Evolutionary conservation across 1,284 basidiomycete species (phyloP).

Genomic region (Fomitopsis palustris): DNA sequence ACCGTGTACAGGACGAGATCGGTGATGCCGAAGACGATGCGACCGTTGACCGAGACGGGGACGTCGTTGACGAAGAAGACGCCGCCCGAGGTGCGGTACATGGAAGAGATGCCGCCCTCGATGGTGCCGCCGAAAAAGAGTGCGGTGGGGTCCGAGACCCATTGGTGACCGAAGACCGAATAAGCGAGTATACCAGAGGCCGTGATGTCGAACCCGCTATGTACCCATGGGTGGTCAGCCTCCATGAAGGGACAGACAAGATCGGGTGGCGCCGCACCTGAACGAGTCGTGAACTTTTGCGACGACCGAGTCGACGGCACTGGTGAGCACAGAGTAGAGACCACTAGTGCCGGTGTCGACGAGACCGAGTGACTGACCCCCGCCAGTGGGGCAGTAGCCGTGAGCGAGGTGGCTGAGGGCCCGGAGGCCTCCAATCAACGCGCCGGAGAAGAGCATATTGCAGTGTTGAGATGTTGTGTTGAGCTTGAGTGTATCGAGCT

Average conservation of each 20-base stretch:
- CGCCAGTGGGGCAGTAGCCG: neutral
- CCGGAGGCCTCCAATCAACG: neutral
- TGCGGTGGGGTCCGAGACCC: neutral
- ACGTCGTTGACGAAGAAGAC: neutral
- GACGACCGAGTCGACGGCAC: neutral
- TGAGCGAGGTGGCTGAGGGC: neutral
- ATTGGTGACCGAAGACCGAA: neutral
- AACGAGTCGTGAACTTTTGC: neutral
- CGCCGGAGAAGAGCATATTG: neutral
- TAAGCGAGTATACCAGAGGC: neutral
- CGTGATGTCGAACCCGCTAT: neutral
- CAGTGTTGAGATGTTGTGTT: neutral
- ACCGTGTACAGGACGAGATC: neutral
- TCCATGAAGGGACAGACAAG: neutral
- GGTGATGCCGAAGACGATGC: neutral
- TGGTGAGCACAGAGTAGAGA: neutral
- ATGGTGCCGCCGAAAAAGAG: neutral
- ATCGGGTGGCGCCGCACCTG: neutral
- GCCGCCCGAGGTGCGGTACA: neutral
- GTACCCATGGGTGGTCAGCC: neutral
- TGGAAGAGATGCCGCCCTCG: neutral
- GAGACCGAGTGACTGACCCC: neutral
- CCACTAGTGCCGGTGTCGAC: neutral
- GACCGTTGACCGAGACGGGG: neutral
- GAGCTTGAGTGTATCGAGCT: neutral